Conservation (phyloP, 164 flowering plant genomes). For the Akebia trifoliata region DNA sequence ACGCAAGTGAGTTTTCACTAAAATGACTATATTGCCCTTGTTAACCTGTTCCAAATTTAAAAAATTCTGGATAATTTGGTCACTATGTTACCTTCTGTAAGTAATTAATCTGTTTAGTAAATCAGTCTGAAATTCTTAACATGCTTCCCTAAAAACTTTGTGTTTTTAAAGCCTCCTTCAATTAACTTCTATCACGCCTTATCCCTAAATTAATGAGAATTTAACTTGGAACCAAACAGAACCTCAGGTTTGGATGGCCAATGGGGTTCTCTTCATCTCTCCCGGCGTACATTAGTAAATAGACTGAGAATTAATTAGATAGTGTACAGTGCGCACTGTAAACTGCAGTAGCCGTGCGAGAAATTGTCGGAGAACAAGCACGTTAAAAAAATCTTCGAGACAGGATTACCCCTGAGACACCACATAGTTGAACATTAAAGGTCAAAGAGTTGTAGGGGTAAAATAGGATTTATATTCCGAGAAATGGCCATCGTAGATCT, state of each 20-base stretch:
- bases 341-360: neutral
- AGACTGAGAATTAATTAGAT: neutral
- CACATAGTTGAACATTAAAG: constrained; percentile 13
- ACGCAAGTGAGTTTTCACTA: constrained; percentile 69
- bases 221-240: constrained; percentile 1
- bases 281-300: constrained; percentile 4
- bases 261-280: constrained; percentile 1
- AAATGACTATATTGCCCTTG: constrained; percentile 12
- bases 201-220: neutral
- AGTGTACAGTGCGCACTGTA: neutral
- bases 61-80: neutral
- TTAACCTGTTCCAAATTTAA: neutral
- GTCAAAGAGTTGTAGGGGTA: constrained; percentile 29
- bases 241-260: too few relatives aligned
- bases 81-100: neutral
- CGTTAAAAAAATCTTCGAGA: constrained; percentile 20
- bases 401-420: constrained; percentile 37
- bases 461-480: neutral
- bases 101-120: neutral
- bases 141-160: constrained; percentile 16
- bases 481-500: constrained; percentile 23
- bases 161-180: constrained; percentile 4
- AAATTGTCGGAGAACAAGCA: constrained; percentile 25
- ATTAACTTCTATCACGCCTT: constrained; percentile 5
- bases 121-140: constrained; percentile 17